Conservation (phyloP, 1,284 basidiomycete species). For the Neolentinus lepideus region DNA sequence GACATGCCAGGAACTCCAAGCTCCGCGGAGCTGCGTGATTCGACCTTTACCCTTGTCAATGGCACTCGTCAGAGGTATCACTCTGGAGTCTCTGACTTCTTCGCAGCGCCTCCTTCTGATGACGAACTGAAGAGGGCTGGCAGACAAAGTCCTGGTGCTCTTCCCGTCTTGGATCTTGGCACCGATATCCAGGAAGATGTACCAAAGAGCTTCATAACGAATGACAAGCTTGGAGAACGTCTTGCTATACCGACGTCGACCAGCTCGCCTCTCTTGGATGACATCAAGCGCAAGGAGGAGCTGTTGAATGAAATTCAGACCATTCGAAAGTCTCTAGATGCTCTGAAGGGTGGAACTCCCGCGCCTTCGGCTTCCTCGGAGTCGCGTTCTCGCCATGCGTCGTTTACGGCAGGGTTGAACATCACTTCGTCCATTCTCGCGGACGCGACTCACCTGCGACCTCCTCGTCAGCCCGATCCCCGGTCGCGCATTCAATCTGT, state of each 20-base stretch:
- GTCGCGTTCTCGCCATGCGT: conserved; percentile 54
- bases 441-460: conserved; percentile 49
- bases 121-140: conserved; percentile 49
- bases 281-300: conserved; percentile 50
- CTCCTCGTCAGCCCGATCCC: conserved; percentile 58
- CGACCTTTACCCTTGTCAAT: conserved; percentile 40
- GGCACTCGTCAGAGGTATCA: conserved; percentile 48
- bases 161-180: conserved; percentile 71
- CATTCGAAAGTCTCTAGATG: conserved; percentile 71
- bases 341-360: conserved; percentile 61
- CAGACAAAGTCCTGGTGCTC: conserved; percentile 46
- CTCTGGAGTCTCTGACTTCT: conserved; percentile 68
- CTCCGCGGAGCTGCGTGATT: conserved; percentile 40
- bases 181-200: conserved; percentile 65
- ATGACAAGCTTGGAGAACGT: conserved; percentile 25
- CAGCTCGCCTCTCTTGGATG: conserved; percentile 26
- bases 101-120: conserved; percentile 49
- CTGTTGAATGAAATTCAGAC: conserved; percentile 70
- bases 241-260: conserved; percentile 37
- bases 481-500: conserved; percentile 62
- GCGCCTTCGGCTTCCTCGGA: conserved; percentile 39
- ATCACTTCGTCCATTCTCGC: conserved; percentile 30
- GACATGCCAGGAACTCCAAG: conserved; percentile 31
- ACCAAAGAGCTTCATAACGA: conserved; percentile 56
- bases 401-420: conserved; percentile 55